Evolutionary conservation across 768 basidiomycete genomes (phyloP).

Genomic region (Erythrobasidium yunnanense): DNA sequence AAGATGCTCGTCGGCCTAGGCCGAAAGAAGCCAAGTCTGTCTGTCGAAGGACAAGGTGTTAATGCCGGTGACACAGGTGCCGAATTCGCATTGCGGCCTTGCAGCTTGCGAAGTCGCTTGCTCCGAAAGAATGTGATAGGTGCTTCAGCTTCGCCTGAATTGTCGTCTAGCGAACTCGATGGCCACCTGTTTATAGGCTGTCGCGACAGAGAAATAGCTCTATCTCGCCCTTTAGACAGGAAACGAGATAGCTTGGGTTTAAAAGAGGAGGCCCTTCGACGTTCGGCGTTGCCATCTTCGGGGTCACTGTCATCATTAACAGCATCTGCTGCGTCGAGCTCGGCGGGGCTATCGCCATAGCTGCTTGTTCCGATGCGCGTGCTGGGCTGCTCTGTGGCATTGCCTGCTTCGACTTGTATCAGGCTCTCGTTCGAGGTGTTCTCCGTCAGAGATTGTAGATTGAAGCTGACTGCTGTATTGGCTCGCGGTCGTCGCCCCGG

Average conservation of each 20-base stretch:
- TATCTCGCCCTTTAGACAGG: not conserved
- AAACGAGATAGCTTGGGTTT: not conserved
- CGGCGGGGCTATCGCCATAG: no score
- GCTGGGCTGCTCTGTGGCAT: no score
- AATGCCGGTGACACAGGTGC: constrained; percentile 3
- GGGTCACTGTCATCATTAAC: not conserved
- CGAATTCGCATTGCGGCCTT: constrained; percentile 1
- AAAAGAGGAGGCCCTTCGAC: not conserved
- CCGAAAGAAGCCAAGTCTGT: constrained; percentile 12
- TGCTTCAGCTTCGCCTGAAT: not conserved
- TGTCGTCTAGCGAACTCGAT: not conserved
- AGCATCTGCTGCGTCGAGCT: not conserved
- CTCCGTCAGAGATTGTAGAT: not conserved
- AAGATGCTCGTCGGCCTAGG: constrained; percentile 15
- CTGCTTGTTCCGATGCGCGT: no score
- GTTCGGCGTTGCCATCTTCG: not conserved
- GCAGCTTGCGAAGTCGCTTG: not conserved
- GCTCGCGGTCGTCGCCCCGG: not conserved
- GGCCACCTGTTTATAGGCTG: not conserved
- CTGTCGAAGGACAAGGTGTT: constrained; percentile 5
- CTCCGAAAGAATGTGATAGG: not conserved
- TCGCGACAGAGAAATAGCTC: constrained; percentile 1
- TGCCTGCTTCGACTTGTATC: no score
- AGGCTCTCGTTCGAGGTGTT: not conserved
- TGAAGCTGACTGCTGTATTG: not conserved